Base-by-base conservation (phyloP, 106 monocot species). In the Amphibolis antarctica region DNA sequence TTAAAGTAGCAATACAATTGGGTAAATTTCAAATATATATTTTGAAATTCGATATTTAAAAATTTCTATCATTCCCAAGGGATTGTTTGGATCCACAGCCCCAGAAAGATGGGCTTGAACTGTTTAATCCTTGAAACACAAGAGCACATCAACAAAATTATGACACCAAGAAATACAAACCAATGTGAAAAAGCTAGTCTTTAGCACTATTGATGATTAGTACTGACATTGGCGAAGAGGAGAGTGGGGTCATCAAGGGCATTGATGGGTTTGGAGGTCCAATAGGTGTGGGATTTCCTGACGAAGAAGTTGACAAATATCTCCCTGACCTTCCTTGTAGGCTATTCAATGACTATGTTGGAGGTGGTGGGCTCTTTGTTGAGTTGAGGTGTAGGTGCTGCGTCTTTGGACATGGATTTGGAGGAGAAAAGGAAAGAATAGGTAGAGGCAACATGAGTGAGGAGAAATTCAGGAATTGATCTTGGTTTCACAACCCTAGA, bases 201-300 rank as follows among this genome's bases (percentile, higher is more conserved):
- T n/a, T n/a, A n/a, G n/a, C n/a, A n/a, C n/a, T n/a, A n/a, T n/a
- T n/a, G n/a, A n/a, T n/a, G n/a, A n/a, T n/a, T 29, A 3, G 24
- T 43, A 74, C 73, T 89, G 19, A 89, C 93, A 69, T 94, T 94
- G 60, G 89, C 79, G 68, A 94, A 94, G 62, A 94, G 86, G 42
- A 94, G 83, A n/a, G 93, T 94, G 23, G 93, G 89, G 23, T 94
- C 93, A 69, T 94, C 94, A 42, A 75, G 50, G 6, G 94, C 89
- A 13, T 89, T 86, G n/a, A 94, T 89, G 42, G 89, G 86, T 69
- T 86, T 89, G 50, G 94, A 94, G 14, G 43, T 43, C 94, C 94
- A 94, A 56, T 78, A 59, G 42, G 67, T 75, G 71, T 94, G 94
- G 23, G 42, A 62, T 44, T 89, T 94, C 44, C 72, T 71, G 63